Conservation (phyloP, 768 basidiomycete species). For the Rubroboletus satanas region DNA sequence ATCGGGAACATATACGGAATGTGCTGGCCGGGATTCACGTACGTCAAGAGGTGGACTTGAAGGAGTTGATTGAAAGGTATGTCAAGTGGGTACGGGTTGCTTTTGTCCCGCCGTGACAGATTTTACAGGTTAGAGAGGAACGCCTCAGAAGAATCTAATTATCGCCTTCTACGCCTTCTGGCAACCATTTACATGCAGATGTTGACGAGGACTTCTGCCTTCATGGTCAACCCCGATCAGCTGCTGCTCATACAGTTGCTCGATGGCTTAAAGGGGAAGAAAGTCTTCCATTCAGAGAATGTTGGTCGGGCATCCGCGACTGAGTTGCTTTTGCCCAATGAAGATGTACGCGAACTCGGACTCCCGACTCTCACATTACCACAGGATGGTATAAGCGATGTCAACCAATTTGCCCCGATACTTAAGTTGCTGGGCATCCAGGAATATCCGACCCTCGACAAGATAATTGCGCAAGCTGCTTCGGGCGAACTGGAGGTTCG, state of each 20-base stretch:
- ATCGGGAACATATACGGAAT: background rate
- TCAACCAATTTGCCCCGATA: background rate
- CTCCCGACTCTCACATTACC: constrained; percentile 64
- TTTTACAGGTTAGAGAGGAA: constrained; percentile 5
- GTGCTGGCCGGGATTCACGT: background rate
- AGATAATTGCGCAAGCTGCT: constrained; percentile 6
- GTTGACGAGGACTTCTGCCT: too few species aligned
- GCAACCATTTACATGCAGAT: constrained; percentile 53
- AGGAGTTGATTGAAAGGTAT: constrained; percentile 6
- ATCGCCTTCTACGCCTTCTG: constrained; percentile 44
- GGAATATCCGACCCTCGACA: background rate
- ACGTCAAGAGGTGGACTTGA: constrained; percentile 38
- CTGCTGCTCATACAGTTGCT: background rate
- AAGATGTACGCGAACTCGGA: constrained; percentile 59
- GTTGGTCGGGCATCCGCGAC: constrained; percentile 1
- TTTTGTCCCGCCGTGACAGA: background rate
- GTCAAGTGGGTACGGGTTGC: constrained; percentile 45
- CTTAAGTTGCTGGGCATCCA: background rate
- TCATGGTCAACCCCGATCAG: too few species aligned
- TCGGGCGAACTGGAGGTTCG: background rate
- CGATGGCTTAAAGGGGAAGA: background rate
- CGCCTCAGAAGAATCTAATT: constrained; percentile 14
- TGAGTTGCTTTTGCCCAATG: constrained; percentile 81
- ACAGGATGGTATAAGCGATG: background rate
- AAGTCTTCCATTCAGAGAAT: constrained; percentile 5